phyloP scores from a whole-genome alignment of 805 yeast genomes.

The Hanseniaspora mollemarum region DNA sequence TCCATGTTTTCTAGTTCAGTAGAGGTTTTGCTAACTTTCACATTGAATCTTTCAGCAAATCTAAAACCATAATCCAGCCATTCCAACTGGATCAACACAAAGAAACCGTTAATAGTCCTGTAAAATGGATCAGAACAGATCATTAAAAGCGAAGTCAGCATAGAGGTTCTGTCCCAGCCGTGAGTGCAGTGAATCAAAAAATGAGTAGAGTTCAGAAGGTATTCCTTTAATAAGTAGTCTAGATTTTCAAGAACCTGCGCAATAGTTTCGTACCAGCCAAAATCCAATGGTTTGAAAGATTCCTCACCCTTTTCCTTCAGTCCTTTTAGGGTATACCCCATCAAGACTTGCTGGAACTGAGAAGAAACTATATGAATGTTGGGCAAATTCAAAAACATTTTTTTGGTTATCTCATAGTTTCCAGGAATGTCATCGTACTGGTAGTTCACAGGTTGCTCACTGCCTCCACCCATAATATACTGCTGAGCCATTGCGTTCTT shows the following conservation, averaged over 20 bases:
- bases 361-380: conserved; percentile 94
- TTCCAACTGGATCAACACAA: conserved; percentile 77
- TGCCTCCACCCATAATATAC: conserved; percentile 88
- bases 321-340: conserved; percentile 22
- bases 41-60: conserved; percentile 69
- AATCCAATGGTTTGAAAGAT: conserved; percentile 35
- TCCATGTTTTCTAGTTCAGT: neutral
- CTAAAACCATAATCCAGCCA: conserved; percentile 93
- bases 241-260: conserved; percentile 60
- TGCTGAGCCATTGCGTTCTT: conserved; percentile 94
- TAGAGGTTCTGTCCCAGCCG: conserved; percentile 98
- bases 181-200: conserved; percentile 88
- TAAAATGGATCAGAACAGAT: conserved; percentile 82
- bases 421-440: conserved; percentile 32
- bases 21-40: neutral
- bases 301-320: conserved; percentile 17
- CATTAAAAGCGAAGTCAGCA: conserved; percentile 71
- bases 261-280: conserved; percentile 71
- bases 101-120: conserved; percentile 80
- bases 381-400: conserved; percentile 79
- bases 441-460: conserved; percentile 84
- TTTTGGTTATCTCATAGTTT: conserved; percentile 35
- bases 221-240: conserved; percentile 66
- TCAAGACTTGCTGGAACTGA: conserved; percentile 51
- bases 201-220: conserved; percentile 72